These are phyloP conservation scores for Talinum fruticosum DNA, from an alignment of 148 eudicot genomes.

Conservation along the genomic window DNA sequence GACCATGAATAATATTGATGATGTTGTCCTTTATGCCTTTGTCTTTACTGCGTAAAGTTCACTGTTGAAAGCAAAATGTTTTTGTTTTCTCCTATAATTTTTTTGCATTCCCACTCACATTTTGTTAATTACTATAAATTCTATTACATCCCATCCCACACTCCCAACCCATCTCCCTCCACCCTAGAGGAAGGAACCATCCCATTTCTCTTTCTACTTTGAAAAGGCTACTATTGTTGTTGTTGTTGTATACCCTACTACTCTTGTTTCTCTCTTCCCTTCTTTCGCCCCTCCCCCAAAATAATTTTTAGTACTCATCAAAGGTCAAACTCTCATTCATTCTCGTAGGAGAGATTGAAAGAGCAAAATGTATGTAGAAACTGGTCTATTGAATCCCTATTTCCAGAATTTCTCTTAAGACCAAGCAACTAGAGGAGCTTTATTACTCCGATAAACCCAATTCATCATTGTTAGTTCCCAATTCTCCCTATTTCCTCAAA, in stretches of 20 bases:
- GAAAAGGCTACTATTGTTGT: conserved; percentile 1
- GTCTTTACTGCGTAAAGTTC: conserved; percentile 17
- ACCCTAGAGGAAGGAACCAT: conserved; percentile 22
- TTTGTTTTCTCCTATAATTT: background rate
- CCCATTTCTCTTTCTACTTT: conserved; percentile 22
- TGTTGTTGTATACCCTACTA: conserved; percentile 1
- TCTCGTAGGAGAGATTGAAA: background rate
- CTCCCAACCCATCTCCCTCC: conserved; percentile 6
- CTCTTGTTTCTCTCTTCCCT: background rate
- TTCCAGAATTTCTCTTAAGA: conserved; percentile 62
- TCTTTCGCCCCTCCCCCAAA: too few species aligned
- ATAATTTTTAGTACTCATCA: conserved; percentile 2
- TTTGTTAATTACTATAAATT: conserved; percentile 31
- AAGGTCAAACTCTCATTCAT: background rate
- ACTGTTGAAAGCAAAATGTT: conserved; percentile 19
- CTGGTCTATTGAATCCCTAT: conserved; percentile 58
- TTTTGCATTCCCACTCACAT: conserved; percentile 21
- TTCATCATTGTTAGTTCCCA: conserved; percentile 43
- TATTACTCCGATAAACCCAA: conserved; percentile 47
- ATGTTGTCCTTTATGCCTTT: conserved; percentile 32
- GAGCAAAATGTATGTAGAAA: conserved; percentile 64
- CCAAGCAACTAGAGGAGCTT: conserved; percentile 57
- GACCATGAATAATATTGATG: conserved; percentile 27
- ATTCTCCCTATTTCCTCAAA: conserved; percentile 2
- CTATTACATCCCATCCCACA: background rate